phyloP scores from a whole-genome alignment of 108 stramenopile species.

The Parietichytrium sp. region DNA sequence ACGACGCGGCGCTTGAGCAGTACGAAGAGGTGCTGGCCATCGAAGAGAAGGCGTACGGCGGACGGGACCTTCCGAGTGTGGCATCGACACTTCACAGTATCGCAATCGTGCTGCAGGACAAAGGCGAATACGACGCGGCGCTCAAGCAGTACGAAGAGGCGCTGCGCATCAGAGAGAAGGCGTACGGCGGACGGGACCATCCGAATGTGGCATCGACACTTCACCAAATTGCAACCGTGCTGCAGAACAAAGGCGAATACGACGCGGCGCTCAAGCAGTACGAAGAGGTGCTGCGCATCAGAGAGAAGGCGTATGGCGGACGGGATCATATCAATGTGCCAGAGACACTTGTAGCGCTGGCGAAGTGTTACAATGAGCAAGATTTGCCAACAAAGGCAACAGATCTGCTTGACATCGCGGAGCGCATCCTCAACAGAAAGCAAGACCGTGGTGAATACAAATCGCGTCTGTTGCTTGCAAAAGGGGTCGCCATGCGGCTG shows the following conservation, averaged over 20 bases:
- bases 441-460: too few species aligned
- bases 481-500: too few species aligned
- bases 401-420: too few species aligned
- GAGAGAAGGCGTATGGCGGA: background rate
- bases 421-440: too few species aligned
- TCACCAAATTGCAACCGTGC: constrained; percentile 23
- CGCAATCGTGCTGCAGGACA: background rate
- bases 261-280: constrained; percentile 6
- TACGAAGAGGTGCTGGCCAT: background rate
- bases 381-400: too few species aligned
- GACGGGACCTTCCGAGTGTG: background rate
- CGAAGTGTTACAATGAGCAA: too few species aligned
- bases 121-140: constrained; percentile 37
- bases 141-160: background rate
- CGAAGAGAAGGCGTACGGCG: background rate
- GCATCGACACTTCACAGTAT: background rate
- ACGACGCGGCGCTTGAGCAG: background rate
- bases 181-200: background rate
- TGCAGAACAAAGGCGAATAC: constrained; percentile 17
- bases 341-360: too few species aligned
- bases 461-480: too few species aligned
- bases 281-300: background rate
- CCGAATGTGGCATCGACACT: too few species aligned
- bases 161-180: background rate
- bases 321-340: constrained; percentile 40